Base-by-base conservation (phyloP, 2,329 filamentous ascomycete species). In the Pseudocercospora musae region DNA sequence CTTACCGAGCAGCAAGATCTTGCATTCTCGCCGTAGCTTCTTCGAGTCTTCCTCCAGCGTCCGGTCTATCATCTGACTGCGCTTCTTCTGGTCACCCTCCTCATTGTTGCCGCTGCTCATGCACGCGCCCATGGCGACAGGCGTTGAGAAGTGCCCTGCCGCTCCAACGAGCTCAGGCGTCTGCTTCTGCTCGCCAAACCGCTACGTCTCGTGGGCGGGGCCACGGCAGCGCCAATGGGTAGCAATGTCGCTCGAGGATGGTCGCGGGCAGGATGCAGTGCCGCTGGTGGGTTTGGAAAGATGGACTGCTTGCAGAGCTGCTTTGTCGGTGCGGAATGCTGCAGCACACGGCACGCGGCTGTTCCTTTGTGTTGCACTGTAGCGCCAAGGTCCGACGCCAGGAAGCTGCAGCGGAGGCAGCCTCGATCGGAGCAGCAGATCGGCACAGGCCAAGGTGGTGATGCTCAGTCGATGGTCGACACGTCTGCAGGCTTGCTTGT, bases 1-100 rank as follows among this genome's bases (percentile, higher is more conserved):
- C 86, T 68, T 87, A 98, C 95, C 95, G 72, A 99, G 83, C 59
- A 99, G 82, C 65, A 99, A 80, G 70, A 99, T 98, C 81, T 99
- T 99, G 91, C 95, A 98, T 89, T 99, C 95, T 82, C 92, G 87
- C 77, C 93, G 88, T 82, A 98, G 82, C 77, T 90, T 87, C 78
- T 91, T 92, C 57, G 92, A 96, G 78, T 99, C 95, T 76, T 98
- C 94, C 77, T 98, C 94, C 66, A 99, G 84, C 72, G 87, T 89
- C 78, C 90, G 90, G 80, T 99, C 95, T 75, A 99, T 99, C 77
- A 89, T 89, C 80, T 97, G 92, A 78, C 92, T 97, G 79, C 90
- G 88, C 84, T 98, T 96, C 85, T 95, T 96, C 84, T 92, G 89
- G 76, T 84, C 87, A 81, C 96, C 92, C 76, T 92, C 92, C 76